Conservation (phyloP, 257 asterid species). For the Salvia miltiorrhiza region DNA sequence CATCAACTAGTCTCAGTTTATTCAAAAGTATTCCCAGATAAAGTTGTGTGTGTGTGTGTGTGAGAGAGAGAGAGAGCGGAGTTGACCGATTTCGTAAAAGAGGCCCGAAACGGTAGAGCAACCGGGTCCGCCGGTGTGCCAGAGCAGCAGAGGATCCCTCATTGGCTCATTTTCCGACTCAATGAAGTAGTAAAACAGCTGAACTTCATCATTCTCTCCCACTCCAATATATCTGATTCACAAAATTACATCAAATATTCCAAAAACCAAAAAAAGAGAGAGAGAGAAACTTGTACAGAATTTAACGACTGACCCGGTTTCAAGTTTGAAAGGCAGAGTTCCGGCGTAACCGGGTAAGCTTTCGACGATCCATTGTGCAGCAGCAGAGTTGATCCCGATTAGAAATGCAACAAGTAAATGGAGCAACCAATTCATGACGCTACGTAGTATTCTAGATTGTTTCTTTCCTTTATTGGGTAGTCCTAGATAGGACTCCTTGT, state of each 20-base stretch:
- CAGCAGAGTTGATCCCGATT: neutral
- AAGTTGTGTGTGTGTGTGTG: neutral
- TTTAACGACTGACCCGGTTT: conserved; percentile 70
- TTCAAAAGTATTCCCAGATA: neutral
- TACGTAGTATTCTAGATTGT: too few relatives aligned
- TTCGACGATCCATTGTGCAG: conserved; percentile 15
- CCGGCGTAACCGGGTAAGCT: conserved; percentile 31
- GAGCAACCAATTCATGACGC: too few relatives aligned
- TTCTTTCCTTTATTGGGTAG: too few relatives aligned
- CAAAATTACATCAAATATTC: neutral
- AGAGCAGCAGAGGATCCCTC: conserved; percentile 26
- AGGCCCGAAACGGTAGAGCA: conserved; percentile 24
- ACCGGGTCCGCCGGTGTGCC: conserved; percentile 31
- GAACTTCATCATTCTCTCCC: conserved; percentile 24
- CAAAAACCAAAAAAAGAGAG: too few relatives aligned
- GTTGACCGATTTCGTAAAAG: conserved; percentile 21
- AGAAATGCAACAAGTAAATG: neutral
- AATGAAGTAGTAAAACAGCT: conserved; percentile 26
- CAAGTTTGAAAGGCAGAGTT: conserved; percentile 42
- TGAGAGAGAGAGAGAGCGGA: neutral
- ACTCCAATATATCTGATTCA: conserved; percentile 10
- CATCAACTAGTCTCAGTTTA: neutral
- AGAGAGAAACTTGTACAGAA: too few relatives aligned
- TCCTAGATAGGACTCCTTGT: too few relatives aligned
- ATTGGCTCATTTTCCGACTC: conserved; percentile 18